A percentile compares a stretch with the other conserved stretches of the same genome.
These are phyloP conservation scores for Eucalyptus viminalis DNA, from an alignment of 345 rosid species.

Conservation along the genomic window DNA sequence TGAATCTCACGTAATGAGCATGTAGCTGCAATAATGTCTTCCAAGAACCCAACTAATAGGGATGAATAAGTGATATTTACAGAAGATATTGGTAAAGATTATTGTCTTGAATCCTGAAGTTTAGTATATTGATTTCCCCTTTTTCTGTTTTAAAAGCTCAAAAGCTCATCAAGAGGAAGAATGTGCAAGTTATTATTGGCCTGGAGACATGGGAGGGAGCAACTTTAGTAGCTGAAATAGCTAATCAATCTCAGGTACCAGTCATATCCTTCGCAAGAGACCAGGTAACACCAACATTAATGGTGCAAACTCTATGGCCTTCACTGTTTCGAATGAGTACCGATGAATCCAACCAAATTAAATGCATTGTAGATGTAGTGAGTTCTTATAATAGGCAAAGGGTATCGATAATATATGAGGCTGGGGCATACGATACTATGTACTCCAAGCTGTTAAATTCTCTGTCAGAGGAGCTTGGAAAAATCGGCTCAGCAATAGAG, in stretches of 20 bases:
- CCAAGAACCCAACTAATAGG: not conserved
- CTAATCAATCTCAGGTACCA: slow-evolving; percentile 18
- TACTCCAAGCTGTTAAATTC: slow-evolving; percentile 5
- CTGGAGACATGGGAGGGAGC: slow-evolving; percentile 40
- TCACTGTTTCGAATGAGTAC: slow-evolving; percentile 19
- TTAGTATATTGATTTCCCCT: not conserved
- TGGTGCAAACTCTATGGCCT: not conserved
- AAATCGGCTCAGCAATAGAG: slow-evolving; percentile 21
- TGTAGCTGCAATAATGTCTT: not conserved
- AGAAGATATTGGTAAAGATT: not conserved
- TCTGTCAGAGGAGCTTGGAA: slow-evolving; percentile 14
- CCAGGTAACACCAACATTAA: slow-evolving; percentile 25
- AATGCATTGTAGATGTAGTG: slow-evolving; percentile 25
- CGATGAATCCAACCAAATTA: slow-evolving; percentile 9
- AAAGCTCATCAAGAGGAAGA: slow-evolving; percentile 13
- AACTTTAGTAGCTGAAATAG: slow-evolving; percentile 23
- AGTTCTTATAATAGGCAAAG: slow-evolving; percentile 20
- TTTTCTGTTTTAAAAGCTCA: slow-evolving; percentile 8
- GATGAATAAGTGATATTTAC: not conserved
- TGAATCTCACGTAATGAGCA: not conserved
- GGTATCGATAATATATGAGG: slow-evolving; percentile 29
- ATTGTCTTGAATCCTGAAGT: not conserved
- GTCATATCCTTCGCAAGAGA: slow-evolving; percentile 28
- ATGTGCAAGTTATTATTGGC: slow-evolving; percentile 29
- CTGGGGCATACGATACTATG: slow-evolving; percentile 7